Conservation (phyloP, 495 filamentous ascomycete genomes). For the Xylaria sp. region DNA sequence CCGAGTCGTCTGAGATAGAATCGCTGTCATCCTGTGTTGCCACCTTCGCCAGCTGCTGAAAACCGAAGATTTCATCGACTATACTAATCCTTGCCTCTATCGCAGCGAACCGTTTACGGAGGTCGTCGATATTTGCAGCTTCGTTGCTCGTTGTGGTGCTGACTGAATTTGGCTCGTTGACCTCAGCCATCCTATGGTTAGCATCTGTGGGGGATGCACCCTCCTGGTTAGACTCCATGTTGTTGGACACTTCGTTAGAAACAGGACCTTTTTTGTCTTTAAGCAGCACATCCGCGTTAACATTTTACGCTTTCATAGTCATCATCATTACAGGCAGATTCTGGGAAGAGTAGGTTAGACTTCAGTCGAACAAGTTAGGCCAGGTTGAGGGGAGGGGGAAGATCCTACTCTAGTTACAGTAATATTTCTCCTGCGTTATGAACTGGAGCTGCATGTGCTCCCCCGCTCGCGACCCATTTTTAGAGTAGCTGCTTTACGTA, state of each 20-base stretch:
- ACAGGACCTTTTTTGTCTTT: too few relatives aligned
- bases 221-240: background rate
- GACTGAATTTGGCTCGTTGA: background rate
- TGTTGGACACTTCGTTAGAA: too few relatives aligned
- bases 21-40: background rate
- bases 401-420: too few relatives aligned
- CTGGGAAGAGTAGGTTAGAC: background rate
- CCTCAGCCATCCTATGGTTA: too few relatives aligned
- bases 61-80: background rate
- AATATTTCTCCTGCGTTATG: background rate
- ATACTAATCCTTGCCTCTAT: background rate
- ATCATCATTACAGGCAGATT: background rate
- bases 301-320: background rate
- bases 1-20: background rate
- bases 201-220: background rate
- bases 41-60: background rate
- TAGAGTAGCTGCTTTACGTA: background rate
- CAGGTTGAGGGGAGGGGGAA: too few relatives aligned
- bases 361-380: background rate
- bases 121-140: background rate
- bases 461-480: background rate
- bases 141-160: background rate
- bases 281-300: too few relatives aligned
- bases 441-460: background rate
- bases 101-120: background rate